Base-by-base conservation (phyloP, 768 basidiomycete genomes). In the Boletus sp. region DNA sequence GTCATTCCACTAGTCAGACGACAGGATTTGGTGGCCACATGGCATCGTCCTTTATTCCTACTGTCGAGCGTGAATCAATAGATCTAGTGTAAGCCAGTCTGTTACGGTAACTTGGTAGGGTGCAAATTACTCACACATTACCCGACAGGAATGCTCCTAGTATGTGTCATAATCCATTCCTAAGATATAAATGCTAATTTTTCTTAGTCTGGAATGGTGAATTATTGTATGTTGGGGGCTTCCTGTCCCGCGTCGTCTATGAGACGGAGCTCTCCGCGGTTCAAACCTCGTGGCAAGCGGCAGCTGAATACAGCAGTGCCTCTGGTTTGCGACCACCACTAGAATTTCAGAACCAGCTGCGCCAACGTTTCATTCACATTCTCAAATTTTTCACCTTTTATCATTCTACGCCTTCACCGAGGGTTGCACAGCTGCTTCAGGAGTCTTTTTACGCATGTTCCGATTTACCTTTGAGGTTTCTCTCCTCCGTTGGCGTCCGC, bases 321-420 rank as follows among this genome's bases (percentile, higher is more conserved):
- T 9, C 29, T 30, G 29, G 10, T 30, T 9, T 9, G 8, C 29
- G 29, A 30, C 65, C 68, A 3, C 70, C 79, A 51, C 56, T 64
- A 37, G 78, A 83, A 39, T 55, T 81, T n/a, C 75, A 76, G 47
- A 63, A 69, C 15, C 78, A 80, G 74, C 68, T 94, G 11, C 77
- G 76, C 19, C 70, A 70, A 21, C 80, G 87, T 13, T 85, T 84
- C 14, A 70, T 92, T n/a, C 95, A 98, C 62, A 80, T 86, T 4
- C 76, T 97, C 47, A 84, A 83, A 56, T 97, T 97, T 74, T 98
- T 97, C 75, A 88, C 90, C 2, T 97, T 93, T 70, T 81, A 85
- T 57, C 74, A 79, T 3, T 96, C 95, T 0, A 96, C 95, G 0
- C 95, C 96, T 1, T 92, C 89, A 0, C 66, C 82, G 1, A 81